phyloP scores from a whole-genome alignment of 345 rosid species.

The Murraya koenigii region DNA sequence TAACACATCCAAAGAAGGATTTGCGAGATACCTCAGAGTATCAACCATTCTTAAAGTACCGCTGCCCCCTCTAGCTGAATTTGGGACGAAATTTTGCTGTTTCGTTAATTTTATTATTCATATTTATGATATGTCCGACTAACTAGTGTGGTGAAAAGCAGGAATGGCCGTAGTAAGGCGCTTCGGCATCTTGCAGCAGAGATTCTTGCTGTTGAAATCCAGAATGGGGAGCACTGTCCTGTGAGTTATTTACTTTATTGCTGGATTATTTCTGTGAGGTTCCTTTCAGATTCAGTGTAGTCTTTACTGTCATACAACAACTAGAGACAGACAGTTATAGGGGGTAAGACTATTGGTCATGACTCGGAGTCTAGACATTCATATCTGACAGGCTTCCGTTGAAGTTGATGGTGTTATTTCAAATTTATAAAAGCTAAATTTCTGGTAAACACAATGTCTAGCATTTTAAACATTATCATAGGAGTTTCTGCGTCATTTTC shows the following conservation, averaged over 20 bases:
- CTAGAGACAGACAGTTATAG: neutral
- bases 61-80: neutral
- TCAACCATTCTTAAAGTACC: slow-evolving; percentile 75
- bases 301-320: neutral
- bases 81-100: neutral
- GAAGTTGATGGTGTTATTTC: neutral
- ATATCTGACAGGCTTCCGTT: neutral
- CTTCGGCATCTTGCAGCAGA: slow-evolving; percentile 80
- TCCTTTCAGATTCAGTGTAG: neutral
- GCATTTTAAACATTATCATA: neutral
- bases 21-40: slow-evolving; percentile 77
- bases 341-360: neutral
- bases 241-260: slow-evolving; percentile 42
- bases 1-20: slow-evolving; percentile 83
- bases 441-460: neutral
- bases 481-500: neutral
- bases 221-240: slow-evolving; percentile 93
- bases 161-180: slow-evolving; percentile 63
- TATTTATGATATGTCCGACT: neutral
- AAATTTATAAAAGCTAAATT: neutral
- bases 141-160: slow-evolving; percentile 26
- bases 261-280: neutral
- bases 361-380: neutral
- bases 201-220: slow-evolving; percentile 80
- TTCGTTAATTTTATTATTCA: slow-evolving; percentile 1